Evolutionary conservation across 306 rosid species (phyloP).

Genomic region (Crataegus laevigata): DNA sequence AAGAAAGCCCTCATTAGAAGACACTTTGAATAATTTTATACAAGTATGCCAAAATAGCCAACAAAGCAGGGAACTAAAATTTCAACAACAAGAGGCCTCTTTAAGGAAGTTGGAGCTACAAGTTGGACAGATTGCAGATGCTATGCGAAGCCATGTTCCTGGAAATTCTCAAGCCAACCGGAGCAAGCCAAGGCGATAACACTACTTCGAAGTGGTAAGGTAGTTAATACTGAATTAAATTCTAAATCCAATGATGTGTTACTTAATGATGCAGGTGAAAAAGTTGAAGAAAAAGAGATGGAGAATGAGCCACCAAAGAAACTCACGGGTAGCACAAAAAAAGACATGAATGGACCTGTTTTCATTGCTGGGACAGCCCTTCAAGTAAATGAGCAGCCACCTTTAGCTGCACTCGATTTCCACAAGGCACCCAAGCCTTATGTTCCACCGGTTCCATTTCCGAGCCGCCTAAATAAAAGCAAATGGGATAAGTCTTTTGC

Average conservation of each 20-base stretch:
- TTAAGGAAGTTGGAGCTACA: not conserved
- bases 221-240: not conserved
- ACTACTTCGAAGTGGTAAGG: not conserved
- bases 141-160: not conserved
- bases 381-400: not conserved
- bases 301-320: not conserved
- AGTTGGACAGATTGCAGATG: not conserved
- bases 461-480: not conserved
- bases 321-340: too few species aligned
- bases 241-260: not conserved
- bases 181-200: not conserved
- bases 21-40: not conserved
- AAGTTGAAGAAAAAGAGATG: not conserved
- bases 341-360: too few species aligned
- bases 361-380: not conserved
- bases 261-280: not conserved
- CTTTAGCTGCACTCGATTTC: not conserved
- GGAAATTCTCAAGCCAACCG: not conserved
- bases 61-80: not conserved
- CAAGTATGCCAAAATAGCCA: not conserved
- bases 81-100: not conserved
- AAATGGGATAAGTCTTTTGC: not conserved
- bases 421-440: not conserved
- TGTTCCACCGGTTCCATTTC: not conserved
- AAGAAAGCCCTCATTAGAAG: not conserved